A percentile compares a stretch with the other conserved stretches of the same genome.
These are phyloP conservation scores for Capronia americana DNA, from an alignment of 2,329 filamentous ascomycete species.

Conservation along the genomic window DNA sequence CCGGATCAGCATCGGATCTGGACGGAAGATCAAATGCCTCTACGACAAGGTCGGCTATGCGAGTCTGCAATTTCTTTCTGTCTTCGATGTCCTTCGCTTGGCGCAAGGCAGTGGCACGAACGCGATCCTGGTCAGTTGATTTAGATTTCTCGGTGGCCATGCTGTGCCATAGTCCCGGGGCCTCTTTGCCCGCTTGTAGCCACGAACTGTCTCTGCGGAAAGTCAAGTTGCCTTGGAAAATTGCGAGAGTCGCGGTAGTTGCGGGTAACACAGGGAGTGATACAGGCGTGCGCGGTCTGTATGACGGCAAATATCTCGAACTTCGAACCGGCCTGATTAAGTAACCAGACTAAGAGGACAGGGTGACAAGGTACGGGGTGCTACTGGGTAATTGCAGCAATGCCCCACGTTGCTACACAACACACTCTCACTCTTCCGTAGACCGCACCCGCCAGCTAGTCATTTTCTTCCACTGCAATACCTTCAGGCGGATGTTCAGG, in stretches of 20 bases:
- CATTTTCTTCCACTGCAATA: neutral
- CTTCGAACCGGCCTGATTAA: conserved; percentile 10
- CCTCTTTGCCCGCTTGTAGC: neutral
- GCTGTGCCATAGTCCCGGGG: conserved; percentile 13
- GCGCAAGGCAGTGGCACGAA: conserved; percentile 71
- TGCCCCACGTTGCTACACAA: conserved; percentile 19
- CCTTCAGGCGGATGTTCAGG: conserved; percentile 17
- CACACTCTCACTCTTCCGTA: conserved; percentile 1
- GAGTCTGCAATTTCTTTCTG: conserved; percentile 76
- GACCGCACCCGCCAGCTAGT: conserved; percentile 7
- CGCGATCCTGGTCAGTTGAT: conserved; percentile 42
- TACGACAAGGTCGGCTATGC: conserved; percentile 76
- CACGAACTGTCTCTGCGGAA: neutral
- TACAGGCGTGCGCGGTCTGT: neutral
- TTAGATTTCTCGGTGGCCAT: conserved; percentile 26
- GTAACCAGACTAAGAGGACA: conserved; percentile 15
- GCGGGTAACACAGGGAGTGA: neutral
- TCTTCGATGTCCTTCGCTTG: conserved; percentile 84
- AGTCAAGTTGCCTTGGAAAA: neutral
- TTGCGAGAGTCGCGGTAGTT: neutral
- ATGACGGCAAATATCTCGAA: conserved; percentile 10
- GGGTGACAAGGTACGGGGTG: conserved; percentile 9
- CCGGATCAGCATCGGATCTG: conserved; percentile 57
- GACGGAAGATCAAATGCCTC: conserved; percentile 70
- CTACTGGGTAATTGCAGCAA: neutral